phyloP scores from a whole-genome alignment of 202 grass and related monocot species.

The Dendrocalamus latiflorus region DNA sequence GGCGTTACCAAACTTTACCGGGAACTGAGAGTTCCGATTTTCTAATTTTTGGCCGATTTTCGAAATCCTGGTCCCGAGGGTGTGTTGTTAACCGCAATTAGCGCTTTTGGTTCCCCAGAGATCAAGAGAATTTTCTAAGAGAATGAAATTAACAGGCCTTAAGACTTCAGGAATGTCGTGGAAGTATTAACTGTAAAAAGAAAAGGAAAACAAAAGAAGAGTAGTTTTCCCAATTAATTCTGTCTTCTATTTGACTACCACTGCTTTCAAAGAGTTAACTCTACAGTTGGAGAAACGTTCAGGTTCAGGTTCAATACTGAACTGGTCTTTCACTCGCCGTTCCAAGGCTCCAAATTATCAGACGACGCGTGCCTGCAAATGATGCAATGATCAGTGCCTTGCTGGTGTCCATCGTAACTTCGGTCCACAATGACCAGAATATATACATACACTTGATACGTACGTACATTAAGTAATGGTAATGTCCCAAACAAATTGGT shows the following conservation, averaged over 20 bases:
- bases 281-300: background rate
- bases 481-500: background rate
- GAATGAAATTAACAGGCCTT: too few relatives aligned
- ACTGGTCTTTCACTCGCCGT: background rate
- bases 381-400: background rate
- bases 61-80: too few relatives aligned
- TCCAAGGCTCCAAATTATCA: background rate
- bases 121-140: too few relatives aligned
- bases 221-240: background rate
- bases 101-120: too few relatives aligned
- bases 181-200: too few relatives aligned
- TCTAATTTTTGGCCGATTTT: too few relatives aligned
- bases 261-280: background rate
- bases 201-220: too few relatives aligned
- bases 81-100: too few relatives aligned
- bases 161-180: too few relatives aligned
- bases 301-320: background rate
- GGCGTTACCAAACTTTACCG: too few relatives aligned
- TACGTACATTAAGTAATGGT: background rate
- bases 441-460: background rate
- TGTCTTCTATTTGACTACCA: background rate
- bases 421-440: background rate
- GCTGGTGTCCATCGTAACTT: background rate
- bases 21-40: too few relatives aligned
- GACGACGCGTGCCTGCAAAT: background rate